Evolutionary conservation across 2,329 filamentous ascomycete genomes (phyloP), one percentile per base, ranked within the genome.

Genomic region (Pestalotiopsis sp.): DNA sequence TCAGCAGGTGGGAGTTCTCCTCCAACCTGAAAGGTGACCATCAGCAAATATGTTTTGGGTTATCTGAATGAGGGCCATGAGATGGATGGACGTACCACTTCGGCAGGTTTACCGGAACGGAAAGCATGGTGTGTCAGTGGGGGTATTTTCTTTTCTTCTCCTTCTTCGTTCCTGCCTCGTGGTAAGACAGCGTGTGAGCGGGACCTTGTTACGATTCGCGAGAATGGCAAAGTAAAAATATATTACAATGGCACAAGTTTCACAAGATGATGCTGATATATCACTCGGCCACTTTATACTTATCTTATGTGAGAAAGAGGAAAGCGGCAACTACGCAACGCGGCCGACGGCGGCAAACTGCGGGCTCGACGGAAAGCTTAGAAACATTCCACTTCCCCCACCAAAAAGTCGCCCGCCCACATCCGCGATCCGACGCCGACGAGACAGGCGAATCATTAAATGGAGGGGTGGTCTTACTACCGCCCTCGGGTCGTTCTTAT

Each of bases 1-100:
- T 90, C 68, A 98, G 89, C 70, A 98, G 91, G 79, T 98, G 95
- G 0, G 92, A 92, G 82, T 98, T 98, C 79, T 95, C 89, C 76
- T 93, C 87, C 56, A 99, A 91, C 95, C 95, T 98, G 71, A 57
- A 63, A 60, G 62, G 68, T 63, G 63, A 65, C 14, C 69, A 17
- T 31, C n/a, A 41, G 20, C 45, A 23, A 23, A 41, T 5, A 25
- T 25, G 11, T 20, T 3, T 3, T 36, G 27, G 20, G 3, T 36
- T 13, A 17, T 25, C 5, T 3, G 13, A 2, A 25, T 59, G 11
- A 9, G 11, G 6, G 14, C 14, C 5, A 9, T 23, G 11, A 59
- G 23, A 23, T 12, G 4, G 38, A 49, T 60, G 62, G n/a, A 25
- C 66, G n/a, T 72, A 88, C 87, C 87, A 89, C 76, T 87, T 89